Conservation (phyloP, 805 yeast genomes). For the Grigorovia jiainica region DNA sequence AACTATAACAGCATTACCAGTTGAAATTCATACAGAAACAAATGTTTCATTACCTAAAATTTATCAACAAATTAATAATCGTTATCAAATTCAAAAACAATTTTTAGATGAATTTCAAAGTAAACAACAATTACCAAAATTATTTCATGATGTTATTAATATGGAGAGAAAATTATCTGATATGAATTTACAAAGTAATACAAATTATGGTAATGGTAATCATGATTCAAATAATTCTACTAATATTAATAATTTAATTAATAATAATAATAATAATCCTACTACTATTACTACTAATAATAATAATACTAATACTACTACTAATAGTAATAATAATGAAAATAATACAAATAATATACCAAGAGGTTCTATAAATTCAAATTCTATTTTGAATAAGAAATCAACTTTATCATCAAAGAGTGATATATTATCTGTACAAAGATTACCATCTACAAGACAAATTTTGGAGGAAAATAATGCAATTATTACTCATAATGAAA, state of each 20-base stretch:
- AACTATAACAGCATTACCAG: slow-evolving; percentile 3
- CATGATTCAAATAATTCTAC: no score
- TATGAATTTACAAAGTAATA: background rate
- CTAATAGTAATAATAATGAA: background rate
- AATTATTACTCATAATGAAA: no score
- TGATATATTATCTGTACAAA: no score
- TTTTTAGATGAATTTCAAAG: background rate
- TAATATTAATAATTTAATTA: background rate
- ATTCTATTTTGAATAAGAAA: no score
- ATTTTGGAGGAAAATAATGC: no score
- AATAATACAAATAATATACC: background rate
- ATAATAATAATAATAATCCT: background rate
- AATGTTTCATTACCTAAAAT: background rate
- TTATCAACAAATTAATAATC: slow-evolving; percentile 1
- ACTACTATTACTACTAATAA: background rate
- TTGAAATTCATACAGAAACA: background rate
- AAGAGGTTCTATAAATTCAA: background rate
- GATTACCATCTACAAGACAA: no score
- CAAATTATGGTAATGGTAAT: background rate
- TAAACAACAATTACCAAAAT: background rate
- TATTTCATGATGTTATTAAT: background rate
- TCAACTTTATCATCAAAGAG: no score
- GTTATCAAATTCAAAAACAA: background rate
- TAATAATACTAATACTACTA: background rate
- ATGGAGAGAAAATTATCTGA: background rate